Conservation (phyloP, 2,329 filamentous ascomycete genomes). For the Emergomyces pasteurianus region DNA sequence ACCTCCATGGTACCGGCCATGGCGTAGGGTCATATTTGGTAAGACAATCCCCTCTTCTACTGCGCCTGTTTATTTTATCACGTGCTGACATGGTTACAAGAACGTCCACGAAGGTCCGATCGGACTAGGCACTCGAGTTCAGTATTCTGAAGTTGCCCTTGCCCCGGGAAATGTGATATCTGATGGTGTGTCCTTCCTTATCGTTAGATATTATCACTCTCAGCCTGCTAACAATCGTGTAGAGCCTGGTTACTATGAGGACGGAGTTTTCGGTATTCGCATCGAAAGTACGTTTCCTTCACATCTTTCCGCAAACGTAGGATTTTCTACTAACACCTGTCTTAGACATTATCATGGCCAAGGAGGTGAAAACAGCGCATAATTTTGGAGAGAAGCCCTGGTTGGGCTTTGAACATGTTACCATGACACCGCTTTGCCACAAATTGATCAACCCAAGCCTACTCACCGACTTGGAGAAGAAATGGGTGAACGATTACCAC, state of each 20-base stretch:
- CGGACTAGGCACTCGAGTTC: conserved; percentile 82
- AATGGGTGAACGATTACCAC: conserved; percentile 83
- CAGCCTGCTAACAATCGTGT: conserved; percentile 7
- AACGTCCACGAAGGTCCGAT: conserved; percentile 98
- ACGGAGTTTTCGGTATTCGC: conserved; percentile 84
- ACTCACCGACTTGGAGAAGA: conserved; percentile 61
- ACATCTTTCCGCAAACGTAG: background rate
- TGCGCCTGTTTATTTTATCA: background rate
- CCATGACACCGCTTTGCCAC: conserved; percentile 87
- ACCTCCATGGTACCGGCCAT: conserved; percentile 91
- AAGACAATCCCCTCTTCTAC: conserved; percentile 6
- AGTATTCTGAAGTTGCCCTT: conserved; percentile 82
- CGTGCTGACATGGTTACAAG: conserved; percentile 17
- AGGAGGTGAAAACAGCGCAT: conserved; percentile 74
- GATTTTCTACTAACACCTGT: conserved; percentile 5
- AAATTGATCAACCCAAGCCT: conserved; percentile 69
- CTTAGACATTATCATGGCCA: conserved; percentile 71
- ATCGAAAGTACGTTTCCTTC: conserved; percentile 57
- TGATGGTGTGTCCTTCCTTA: conserved; percentile 39
- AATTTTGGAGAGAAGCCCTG: conserved; percentile 90
- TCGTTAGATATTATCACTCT: background rate
- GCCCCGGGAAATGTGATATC: conserved; percentile 90
- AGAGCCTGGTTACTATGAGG: conserved; percentile 95
- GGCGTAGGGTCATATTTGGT: conserved; percentile 81
- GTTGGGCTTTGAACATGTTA: conserved; percentile 91